These are phyloP conservation scores for Telopea speciosissima DNA, from an alignment of 177 flowering plant genomes.

Conservation along the genomic window DNA sequence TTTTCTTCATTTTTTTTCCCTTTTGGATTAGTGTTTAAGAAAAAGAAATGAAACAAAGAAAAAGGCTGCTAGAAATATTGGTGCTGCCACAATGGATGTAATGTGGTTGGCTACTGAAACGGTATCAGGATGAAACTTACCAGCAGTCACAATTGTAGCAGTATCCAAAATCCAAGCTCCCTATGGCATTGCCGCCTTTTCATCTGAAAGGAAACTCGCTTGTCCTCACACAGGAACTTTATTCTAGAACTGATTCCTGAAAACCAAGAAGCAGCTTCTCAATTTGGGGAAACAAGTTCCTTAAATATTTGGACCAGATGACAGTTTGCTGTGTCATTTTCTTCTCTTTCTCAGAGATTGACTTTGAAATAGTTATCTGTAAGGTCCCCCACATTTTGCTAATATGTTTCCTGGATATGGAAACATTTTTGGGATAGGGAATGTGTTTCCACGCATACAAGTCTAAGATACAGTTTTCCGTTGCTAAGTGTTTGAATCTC, in stretches of 20 bases:
- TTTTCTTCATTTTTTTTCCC: no score
- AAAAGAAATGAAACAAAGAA: not conserved
- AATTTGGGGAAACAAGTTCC: not conserved
- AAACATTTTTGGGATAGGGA: not conserved
- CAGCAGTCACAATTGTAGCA: not conserved
- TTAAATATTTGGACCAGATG: not conserved
- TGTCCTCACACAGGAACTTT: not conserved
- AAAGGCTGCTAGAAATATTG: conserved; percentile 1
- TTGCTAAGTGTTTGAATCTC: not conserved
- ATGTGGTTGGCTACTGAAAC: no score
- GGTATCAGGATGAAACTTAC: not conserved
- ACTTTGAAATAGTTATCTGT: not conserved
- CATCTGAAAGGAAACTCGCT: no score
- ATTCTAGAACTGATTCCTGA: not conserved
- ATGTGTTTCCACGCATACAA: not conserved
- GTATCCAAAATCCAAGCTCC: no score
- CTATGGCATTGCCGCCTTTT: not conserved
- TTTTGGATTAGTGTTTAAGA: not conserved
- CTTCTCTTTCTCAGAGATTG: not conserved
- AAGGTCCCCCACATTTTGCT: not conserved
- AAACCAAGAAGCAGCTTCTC: not conserved
- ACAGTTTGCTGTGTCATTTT: not conserved
- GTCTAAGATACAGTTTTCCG: not conserved
- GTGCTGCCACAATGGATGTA: not conserved
- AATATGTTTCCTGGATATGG: not conserved